Evolutionary conservation across 257 asterid species (phyloP).

Genomic region (Solanum chmielewskii): DNA sequence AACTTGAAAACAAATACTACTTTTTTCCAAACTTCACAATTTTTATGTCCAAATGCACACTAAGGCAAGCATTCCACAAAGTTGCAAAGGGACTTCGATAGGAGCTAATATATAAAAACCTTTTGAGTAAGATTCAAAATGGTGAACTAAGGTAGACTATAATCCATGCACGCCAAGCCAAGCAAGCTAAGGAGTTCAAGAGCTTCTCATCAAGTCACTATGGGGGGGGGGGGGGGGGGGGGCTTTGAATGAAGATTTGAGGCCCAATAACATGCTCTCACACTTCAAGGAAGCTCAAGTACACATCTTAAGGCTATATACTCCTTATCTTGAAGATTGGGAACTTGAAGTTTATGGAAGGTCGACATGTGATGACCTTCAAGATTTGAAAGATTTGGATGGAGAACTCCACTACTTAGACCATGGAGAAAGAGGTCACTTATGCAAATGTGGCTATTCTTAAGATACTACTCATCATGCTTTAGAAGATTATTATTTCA

Average conservation of each 20-base stretch:
- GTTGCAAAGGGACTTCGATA: background rate
- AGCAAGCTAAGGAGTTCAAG: background rate
- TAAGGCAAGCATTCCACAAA: background rate
- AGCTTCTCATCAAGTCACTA: background rate
- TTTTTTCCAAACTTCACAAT: background rate
- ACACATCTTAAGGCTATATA: background rate
- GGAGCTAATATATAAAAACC: slow-evolving; percentile 1
- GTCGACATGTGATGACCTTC: background rate
- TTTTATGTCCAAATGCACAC: background rate
- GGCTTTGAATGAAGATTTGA: background rate
- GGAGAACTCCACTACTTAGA: no score
- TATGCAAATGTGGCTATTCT: background rate
- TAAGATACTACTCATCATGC: background rate
- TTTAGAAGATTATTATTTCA: background rate
- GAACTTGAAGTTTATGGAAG: background rate
- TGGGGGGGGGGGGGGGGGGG: no score
- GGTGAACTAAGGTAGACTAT: background rate
- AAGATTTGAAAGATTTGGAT: background rate
- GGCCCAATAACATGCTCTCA: background rate
- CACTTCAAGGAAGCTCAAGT: background rate
- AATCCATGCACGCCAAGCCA: background rate
- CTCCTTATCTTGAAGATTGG: background rate
- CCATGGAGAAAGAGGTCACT: background rate
- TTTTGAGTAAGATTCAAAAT: slow-evolving; percentile 1
- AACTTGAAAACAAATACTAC: background rate